Evolutionary conservation across 352 stramenopile species (phyloP).

Genomic region (Phytophthora rubi): DNA sequence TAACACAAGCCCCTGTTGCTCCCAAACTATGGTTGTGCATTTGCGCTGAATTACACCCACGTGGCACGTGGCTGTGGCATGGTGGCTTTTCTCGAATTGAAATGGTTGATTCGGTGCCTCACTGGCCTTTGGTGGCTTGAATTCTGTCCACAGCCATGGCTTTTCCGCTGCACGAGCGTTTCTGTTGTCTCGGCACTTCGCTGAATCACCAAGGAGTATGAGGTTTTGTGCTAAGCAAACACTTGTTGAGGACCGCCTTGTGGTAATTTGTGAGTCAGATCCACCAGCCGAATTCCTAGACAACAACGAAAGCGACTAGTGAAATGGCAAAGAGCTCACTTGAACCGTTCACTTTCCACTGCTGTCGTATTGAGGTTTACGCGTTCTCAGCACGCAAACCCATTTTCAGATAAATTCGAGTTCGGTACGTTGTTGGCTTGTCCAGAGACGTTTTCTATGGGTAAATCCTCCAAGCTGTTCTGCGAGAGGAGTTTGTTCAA

Average conservation of each 20-base stretch:
- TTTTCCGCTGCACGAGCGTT: background rate
- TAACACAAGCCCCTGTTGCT: background rate
- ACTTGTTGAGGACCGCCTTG: background rate
- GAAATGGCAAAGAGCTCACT: background rate
- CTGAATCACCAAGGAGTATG: background rate
- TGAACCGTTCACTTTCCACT: background rate
- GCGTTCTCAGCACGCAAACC: constrained; percentile 10
- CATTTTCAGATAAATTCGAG: background rate
- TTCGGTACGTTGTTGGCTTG: background rate
- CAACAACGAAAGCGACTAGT: background rate
- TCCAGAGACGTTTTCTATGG: background rate
- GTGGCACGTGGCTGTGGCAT: background rate
- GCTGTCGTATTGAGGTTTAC: background rate
- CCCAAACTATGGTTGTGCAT: background rate
- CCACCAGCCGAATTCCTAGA: background rate
- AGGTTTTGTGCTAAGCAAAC: background rate
- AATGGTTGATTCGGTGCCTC: background rate
- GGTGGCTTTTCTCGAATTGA: background rate
- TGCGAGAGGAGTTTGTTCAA: constrained; percentile 29
- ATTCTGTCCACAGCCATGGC: background rate
- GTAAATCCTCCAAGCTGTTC: constrained; percentile 31
- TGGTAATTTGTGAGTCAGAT: background rate
- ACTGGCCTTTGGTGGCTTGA: constrained; percentile 1
- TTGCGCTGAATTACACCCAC: background rate
- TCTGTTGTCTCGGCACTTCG: background rate